Evolutionary conservation across 306 rosid genomes (phyloP), one percentile per base, ranked within the genome.

Genomic region (Acacia melanoxylon): DNA sequence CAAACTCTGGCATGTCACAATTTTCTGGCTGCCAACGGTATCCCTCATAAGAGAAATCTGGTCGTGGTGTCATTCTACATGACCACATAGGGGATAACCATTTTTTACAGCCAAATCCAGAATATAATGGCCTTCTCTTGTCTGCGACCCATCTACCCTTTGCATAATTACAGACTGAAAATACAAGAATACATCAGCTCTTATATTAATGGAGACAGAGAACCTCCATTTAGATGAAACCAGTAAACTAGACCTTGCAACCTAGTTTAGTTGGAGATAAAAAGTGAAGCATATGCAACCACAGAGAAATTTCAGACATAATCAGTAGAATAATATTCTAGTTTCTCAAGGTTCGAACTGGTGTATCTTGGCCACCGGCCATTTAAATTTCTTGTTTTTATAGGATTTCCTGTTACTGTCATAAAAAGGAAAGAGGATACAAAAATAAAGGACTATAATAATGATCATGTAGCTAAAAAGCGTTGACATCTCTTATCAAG

Each of bases 11-110:
- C 89, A 86, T 89, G 37, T 86, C 85, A 80, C 99, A 95, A 81
- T 81, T 92, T 81, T 88, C 87, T 29, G 99, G 97, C 88, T 77
- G 91, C 98, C 97, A 93, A 70, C 91, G 87, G 83, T 92, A 93
- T 76, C 94, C 91, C 89, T 95, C 98, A 31, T 70, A 93, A 7
- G 94, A 91, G 84, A 95, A 95, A 85, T 91, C 94, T 61, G 88
- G 86, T 56, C 97, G 87, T 79, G 86, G 84, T 59, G 97, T 92
- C 85, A 88, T 82, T 88, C 97, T 95, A 84, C 98, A 95, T 3
- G 99, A 86, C 98, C 98, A 95, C 98, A 93, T 91, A 74, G 83
- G 25, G 71, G 98, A 92, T 80, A 95, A 86, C 98, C 98, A 95
- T 77, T 85, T 85, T 87, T 95, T 92, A 81, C 98, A 93, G 78